Percentiles rank a stretch among this genome's conserved stretches.
phyloP scores from a whole-genome alignment of 495 filamentous ascomycete species.

The Sabuloglossum arenarium region DNA sequence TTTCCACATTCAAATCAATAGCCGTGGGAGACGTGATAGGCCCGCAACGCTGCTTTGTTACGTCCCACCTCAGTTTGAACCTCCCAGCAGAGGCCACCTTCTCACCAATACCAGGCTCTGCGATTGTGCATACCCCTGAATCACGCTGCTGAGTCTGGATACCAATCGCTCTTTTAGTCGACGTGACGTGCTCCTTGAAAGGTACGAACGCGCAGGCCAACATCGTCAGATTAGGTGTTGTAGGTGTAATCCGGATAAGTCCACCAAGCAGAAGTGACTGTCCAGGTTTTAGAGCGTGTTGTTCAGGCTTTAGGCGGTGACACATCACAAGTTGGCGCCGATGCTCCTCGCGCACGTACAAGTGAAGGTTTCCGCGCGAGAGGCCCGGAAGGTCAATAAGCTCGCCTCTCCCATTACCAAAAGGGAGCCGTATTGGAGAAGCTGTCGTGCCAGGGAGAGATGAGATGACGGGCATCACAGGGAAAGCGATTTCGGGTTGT shows the following conservation, averaged over 20 bases:
- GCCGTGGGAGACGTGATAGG: slow-evolving; percentile 31
- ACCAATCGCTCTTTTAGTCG: slow-evolving; percentile 53
- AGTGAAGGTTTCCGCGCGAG: slow-evolving; percentile 44
- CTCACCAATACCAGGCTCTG: slow-evolving; percentile 30
- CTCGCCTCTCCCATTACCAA: slow-evolving; percentile 67
- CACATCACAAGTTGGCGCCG: slow-evolving; percentile 56
- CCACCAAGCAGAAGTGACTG: slow-evolving; percentile 71
- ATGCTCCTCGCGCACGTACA: slow-evolving; percentile 40
- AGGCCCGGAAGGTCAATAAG: slow-evolving; percentile 89
- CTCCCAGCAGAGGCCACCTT: slow-evolving; percentile 46
- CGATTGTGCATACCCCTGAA: slow-evolving; percentile 36
- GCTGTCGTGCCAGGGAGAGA: slow-evolving; percentile 83
- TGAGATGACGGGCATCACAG: slow-evolving; percentile 64
- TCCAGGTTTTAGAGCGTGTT: slow-evolving; percentile 48
- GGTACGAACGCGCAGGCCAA: slow-evolving; percentile 63
- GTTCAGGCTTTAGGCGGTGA: slow-evolving; percentile 40
- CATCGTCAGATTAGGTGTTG: slow-evolving; percentile 36
- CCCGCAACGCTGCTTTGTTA: slow-evolving; percentile 49
- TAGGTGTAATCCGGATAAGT: slow-evolving; percentile 71
- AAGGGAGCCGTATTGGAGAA: slow-evolving; percentile 76
- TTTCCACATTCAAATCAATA: slow-evolving; percentile 27
- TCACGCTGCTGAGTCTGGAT: slow-evolving; percentile 35
- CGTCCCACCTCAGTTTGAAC: slow-evolving; percentile 57
- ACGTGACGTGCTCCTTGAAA: slow-evolving; percentile 48
- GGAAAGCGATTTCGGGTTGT: slow-evolving; percentile 48